These are phyloP conservation scores for Torulaspora indica DNA, from an alignment of 805 yeast genomes.

Conservation along the genomic window DNA sequence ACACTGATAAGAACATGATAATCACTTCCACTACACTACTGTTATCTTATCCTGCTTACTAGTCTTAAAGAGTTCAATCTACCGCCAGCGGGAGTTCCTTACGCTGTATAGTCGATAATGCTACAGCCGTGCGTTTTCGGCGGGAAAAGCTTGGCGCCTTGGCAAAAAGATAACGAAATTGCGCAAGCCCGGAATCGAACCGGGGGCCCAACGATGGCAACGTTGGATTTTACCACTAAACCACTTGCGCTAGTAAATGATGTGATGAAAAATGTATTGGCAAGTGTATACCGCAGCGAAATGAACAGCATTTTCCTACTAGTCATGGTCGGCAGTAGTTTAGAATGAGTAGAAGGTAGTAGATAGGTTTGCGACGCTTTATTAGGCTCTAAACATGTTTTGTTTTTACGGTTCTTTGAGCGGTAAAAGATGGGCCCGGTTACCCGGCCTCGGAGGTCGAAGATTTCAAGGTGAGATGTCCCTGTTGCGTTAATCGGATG, in stretches of 20 bases:
- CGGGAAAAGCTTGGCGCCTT: slow-evolving; percentile 2
- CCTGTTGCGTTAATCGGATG: slow-evolving; percentile 3
- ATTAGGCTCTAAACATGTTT: no score
- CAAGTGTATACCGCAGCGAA: no score
- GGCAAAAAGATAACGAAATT: background rate
- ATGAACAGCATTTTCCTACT: no score
- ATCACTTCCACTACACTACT: no score
- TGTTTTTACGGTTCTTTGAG: background rate
- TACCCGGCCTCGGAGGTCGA: slow-evolving; percentile 8
- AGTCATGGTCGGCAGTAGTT: no score
- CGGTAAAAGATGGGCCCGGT: slow-evolving; percentile 1
- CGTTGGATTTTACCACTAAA: slow-evolving; percentile 29
- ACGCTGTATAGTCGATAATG: background rate
- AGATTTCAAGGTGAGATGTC: slow-evolving; percentile 4
- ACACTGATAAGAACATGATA: no score
- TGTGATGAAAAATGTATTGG: no score
- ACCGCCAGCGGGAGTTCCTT: background rate
- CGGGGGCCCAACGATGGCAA: slow-evolving; percentile 31
- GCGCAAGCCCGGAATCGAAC: slow-evolving; percentile 31
- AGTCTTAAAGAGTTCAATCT: background rate
- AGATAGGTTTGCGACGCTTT: no score
- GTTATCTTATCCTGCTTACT: background rate
- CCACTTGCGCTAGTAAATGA: slow-evolving; percentile 22
- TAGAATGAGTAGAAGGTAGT: no score
- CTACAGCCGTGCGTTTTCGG: background rate